A percentile compares a stretch with the other conserved stretches of the same genome.
Conservation (phyloP, 257 asterid genomes). For the Jaltomata sinuosa region DNA sequence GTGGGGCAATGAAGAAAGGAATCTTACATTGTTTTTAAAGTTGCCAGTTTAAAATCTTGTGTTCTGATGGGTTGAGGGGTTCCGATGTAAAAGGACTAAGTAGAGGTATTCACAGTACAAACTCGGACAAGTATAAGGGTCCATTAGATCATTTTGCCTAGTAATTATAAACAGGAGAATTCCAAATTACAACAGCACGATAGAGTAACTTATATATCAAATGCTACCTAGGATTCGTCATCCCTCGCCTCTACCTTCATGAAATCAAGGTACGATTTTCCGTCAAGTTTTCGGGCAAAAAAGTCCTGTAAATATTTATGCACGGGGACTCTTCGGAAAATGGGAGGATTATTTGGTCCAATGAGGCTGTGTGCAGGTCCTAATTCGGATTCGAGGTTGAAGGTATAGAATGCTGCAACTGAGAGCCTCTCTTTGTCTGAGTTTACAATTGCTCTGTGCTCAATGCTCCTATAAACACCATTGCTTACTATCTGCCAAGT, state of each 20-base stretch:
- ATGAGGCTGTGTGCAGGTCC: constrained; percentile 40
- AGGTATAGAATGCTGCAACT: constrained; percentile 35
- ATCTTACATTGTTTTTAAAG: no score
- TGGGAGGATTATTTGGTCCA: constrained; percentile 28
- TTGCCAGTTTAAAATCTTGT: no score
- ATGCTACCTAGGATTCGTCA: not conserved
- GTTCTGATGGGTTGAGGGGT: no score
- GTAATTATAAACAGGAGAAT: no score
- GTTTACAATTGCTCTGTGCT: constrained; percentile 46
- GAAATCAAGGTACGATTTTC: constrained; percentile 33
- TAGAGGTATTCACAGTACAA: no score
- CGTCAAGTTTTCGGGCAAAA: constrained; percentile 31
- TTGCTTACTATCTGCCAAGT: constrained; percentile 37
- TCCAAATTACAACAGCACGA: not conserved
- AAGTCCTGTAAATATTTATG: constrained; percentile 25
- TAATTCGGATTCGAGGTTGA: constrained; percentile 25
- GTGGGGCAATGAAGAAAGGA: no score
- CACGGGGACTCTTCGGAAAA: constrained; percentile 18
- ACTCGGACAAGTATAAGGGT: no score
- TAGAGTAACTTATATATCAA: not conserved
- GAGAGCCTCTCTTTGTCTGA: constrained; percentile 36
- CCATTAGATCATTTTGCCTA: no score
- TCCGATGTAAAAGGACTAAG: no score
- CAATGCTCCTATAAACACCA: constrained; percentile 39
- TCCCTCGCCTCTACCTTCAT: constrained; percentile 18